A percentile compares a stretch with the other conserved stretches of the same genome.
Evolutionary conservation across 805 yeast species (phyloP).

Genomic region (Pichia phayaonensis): DNA sequence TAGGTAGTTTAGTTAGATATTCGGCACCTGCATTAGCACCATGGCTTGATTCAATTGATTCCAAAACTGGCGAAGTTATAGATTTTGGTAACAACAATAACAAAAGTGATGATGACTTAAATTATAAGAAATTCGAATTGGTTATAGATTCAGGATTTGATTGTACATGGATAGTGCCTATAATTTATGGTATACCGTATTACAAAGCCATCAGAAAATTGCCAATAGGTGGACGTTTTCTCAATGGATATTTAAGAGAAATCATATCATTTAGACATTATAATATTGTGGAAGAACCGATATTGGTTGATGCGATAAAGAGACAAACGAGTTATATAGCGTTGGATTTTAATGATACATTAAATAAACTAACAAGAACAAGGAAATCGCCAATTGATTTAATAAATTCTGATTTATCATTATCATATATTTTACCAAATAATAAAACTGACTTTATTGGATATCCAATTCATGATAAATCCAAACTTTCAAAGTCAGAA

Average conservation of each 20-base stretch:
- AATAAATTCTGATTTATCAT: constrained; percentile 28
- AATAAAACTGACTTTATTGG: constrained; percentile 76
- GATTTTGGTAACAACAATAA: background rate
- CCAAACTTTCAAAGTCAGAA: constrained; percentile 9
- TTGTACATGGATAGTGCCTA: constrained; percentile 81
- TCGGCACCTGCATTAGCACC: constrained; percentile 57
- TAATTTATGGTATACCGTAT: constrained; percentile 67
- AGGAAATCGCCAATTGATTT: constrained; percentile 14
- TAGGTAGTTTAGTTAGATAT: constrained; percentile 60
- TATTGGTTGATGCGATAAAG: constrained; percentile 76
- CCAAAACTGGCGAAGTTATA: background rate
- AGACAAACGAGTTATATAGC: constrained; percentile 72
- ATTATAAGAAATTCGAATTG: constrained; percentile 52
- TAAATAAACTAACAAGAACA: constrained; percentile 22
- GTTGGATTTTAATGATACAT: constrained; percentile 35
- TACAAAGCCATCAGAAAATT: constrained; percentile 72
- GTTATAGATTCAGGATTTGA: constrained; percentile 86
- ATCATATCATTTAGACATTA: constrained; percentile 84
- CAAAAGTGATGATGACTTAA: constrained; percentile 3
- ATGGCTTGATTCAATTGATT: constrained; percentile 36
- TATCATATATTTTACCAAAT: constrained; percentile 83
- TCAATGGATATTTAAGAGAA: constrained; percentile 79
- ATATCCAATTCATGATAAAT: constrained; percentile 27
- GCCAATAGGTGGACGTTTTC: constrained; percentile 79
- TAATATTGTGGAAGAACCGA: constrained; percentile 86